Conservation (phyloP, 2,329 filamentous ascomycete species). For the Arthrinium phaeospermum region DNA sequence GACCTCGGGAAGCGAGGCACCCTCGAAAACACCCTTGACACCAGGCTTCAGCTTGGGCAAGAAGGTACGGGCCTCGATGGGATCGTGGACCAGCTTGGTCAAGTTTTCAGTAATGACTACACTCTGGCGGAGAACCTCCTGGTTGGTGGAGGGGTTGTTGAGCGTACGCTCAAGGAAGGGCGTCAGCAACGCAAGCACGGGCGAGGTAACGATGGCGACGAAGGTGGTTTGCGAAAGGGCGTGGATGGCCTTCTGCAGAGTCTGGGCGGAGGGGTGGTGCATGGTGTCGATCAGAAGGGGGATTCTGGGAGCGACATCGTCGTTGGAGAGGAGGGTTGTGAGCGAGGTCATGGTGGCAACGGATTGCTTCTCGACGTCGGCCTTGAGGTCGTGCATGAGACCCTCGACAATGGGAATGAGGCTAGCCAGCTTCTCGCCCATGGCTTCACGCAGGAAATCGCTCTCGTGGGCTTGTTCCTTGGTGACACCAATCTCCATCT, state of each 20-base stretch:
- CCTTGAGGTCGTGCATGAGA: slow-evolving; percentile 96
- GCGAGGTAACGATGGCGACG: slow-evolving; percentile 93
- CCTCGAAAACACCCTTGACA: slow-evolving; percentile 85
- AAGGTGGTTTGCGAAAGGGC: slow-evolving; percentile 98
- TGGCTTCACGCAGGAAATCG: slow-evolving; percentile 85
- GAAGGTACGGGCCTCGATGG: slow-evolving; percentile 92
- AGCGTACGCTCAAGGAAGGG: slow-evolving; percentile 93
- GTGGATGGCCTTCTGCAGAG: slow-evolving; percentile 93
- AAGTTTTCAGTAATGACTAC: slow-evolving; percentile 97
- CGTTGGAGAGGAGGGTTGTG: slow-evolving; percentile 90
- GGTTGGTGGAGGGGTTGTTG: slow-evolving; percentile 87
- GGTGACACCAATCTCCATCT: slow-evolving; percentile 77
- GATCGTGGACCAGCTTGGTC: slow-evolving; percentile 96
- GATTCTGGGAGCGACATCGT: slow-evolving; percentile 92
- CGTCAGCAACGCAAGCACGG: slow-evolving; percentile 91
- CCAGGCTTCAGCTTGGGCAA: slow-evolving; percentile 92
- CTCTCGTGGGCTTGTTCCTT: slow-evolving; percentile 87
- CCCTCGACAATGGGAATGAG: slow-evolving; percentile 90
- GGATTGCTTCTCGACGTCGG: slow-evolving; percentile 88
- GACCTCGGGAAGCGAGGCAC: slow-evolving; percentile 92
- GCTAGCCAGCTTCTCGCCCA: slow-evolving; percentile 85
- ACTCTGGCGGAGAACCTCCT: slow-evolving; percentile 94
- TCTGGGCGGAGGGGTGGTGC: slow-evolving; percentile 89
- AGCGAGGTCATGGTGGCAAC: slow-evolving; percentile 89
- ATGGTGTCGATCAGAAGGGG: slow-evolving; percentile 93